Base-by-base conservation (phyloP, 2,329 filamentous ascomycete genomes). In the Coniochaeta sp. region DNA sequence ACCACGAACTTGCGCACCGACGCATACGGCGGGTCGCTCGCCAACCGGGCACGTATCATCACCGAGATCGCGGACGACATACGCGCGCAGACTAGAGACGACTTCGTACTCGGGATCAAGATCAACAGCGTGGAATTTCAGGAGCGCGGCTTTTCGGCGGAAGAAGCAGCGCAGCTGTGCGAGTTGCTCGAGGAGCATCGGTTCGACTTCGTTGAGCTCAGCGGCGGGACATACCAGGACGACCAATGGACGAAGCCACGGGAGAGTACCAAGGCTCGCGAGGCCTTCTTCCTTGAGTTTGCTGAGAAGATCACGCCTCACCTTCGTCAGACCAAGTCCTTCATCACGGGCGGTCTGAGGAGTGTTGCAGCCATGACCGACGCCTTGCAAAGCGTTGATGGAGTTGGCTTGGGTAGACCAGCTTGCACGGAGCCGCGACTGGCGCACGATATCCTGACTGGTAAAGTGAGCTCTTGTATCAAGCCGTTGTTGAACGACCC, bases 261-360 rank as follows among this genome's bases (percentile, higher is more conserved):
- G 6, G 82, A 85, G 47, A 79, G 75, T 17, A 85, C 82, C 14
- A 76, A 76, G 67, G 77, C 79, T 71, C 75, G 81, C 4, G 81
- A 84, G 66, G 76, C 78, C 1, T 85, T 83, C 75, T 86, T 85
- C 73, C 66, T 85, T 62, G 80, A 84, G 5, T 85, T 84, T 62
- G 81, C 82, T 0, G 73, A 81, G 62, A 64, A 73, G 60, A 77
- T 85, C 71, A 69, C 74, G 31, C 69, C 79, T 34, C 71, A 68
- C 11, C 69, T 83, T 44, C 73, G 61, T 3, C 77, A 80, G 68
- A 85, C 81, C 1, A 79, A 76, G 67, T 73, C 74, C 1, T 84
- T 81, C 65, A 72, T 52, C 24, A 84, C 81, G 1, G 82, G 82
- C 43, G 82, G 82, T 11, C 77, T 85, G 68, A 76, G 77, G 64